Base-by-base conservation (phyloP, 177 flowering plant species). In the Vitis hybrid region DNA sequence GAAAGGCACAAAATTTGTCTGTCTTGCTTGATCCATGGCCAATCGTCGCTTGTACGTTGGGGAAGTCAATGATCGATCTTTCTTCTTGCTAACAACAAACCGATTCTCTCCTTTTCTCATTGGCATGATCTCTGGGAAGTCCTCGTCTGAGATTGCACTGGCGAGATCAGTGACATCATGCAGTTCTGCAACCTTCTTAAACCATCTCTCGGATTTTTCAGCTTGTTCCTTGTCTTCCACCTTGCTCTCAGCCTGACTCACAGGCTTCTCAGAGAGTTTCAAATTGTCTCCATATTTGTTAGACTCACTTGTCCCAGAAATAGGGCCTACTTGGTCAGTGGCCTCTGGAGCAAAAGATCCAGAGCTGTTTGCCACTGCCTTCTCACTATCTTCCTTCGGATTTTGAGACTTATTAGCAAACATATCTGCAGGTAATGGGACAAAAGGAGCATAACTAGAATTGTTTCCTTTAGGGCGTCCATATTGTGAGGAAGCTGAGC, bases 61-160 rank as follows among this genome's bases (percentile, higher is more conserved):
- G 65, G 98, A 85, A 52, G 89, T 89, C 76, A 92, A 74, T 9
- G 97, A 91, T 19, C 91, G 87, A 61, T 90, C 94, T 76, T 90
- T 93, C 77, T 84, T 89, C 74, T 89, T 91, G 79, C 87, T 85
- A 15, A 92, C 85, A 2, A 91, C 97, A 83, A 94, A 94, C 5
- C 87, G 77, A 59, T 90, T 95, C 79, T 90, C 98, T 63, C 96
- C 98, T 78, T 88, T 90, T n/a, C 85, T 87, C 90, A 87, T 80
- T 5, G 98, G 98, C 97, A 94, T 92, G 58, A 82, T 87, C 56
- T 92, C 94, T 6, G 96, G 94, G 73, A 89, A 91, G 54, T 89
- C 90, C 14, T 86, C 91, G 70, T 93, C 96, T 56, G 97, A 80
- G 69, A 86, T 80, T 14, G 84, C 88, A 76, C 82, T 81, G 1